A percentile compares a stretch with the other conserved stretches of the same genome.
These are phyloP conservation scores for Inonotus hispidus DNA, from an alignment of 1,284 basidiomycete genomes.

Conservation along the genomic window DNA sequence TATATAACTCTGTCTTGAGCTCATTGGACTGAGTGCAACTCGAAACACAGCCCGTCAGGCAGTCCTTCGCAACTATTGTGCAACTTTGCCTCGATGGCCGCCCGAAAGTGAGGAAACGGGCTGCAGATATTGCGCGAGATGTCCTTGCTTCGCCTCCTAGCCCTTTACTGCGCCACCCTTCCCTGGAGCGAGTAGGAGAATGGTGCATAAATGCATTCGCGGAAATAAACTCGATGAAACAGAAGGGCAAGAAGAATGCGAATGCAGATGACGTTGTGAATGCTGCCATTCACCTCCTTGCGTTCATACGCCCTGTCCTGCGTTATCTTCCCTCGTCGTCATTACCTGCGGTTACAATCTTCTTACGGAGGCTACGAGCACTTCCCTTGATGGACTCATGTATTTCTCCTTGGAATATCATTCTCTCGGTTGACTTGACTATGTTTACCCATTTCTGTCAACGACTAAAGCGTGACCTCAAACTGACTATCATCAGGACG, in stretches of 20 bases:
- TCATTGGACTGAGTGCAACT: constrained; percentile 69
- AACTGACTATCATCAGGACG: too few relatives aligned
- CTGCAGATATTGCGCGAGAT: constrained; percentile 80
- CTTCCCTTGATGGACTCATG: too few relatives aligned
- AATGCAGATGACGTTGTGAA: constrained; percentile 51
- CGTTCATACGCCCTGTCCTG: constrained; percentile 64
- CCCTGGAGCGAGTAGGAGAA: too few relatives aligned
- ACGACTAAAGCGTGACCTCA: too few relatives aligned
- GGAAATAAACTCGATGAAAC: constrained; percentile 58
- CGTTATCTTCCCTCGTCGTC: constrained; percentile 58
- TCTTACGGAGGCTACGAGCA: constrained; percentile 73
- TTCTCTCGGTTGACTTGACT: constrained; percentile 79
- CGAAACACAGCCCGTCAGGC: constrained; percentile 62
- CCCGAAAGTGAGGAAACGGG: constrained; percentile 91
- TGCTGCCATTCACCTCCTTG: constrained; percentile 75
- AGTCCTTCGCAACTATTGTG: constrained; percentile 75
- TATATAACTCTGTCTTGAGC: constrained; percentile 55
- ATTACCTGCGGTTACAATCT: constrained; percentile 60
- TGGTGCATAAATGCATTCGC: constrained; percentile 66
- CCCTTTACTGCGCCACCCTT: too few relatives aligned
- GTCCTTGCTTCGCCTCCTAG: constrained; percentile 66
- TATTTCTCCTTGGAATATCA: too few relatives aligned
- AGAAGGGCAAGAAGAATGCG: constrained; percentile 59
- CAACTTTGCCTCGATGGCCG: constrained; percentile 82
- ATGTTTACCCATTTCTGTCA: constrained; percentile 81